phyloP scores from a whole-genome alignment of 352 stramenopile genomes.

The Phytophthora sp. region DNA sequence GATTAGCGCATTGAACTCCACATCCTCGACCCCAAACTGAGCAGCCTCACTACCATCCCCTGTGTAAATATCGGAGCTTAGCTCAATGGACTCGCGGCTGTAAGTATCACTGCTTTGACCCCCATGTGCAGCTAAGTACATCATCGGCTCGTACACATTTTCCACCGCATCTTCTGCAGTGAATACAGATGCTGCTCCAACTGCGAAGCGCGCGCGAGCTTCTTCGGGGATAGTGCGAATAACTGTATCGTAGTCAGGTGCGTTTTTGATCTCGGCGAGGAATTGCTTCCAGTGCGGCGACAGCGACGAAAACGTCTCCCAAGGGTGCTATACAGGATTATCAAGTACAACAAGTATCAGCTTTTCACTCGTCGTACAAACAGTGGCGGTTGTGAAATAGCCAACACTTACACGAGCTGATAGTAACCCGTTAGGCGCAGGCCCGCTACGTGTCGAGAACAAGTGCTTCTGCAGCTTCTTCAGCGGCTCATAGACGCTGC shows the following conservation, averaged over 20 bases:
- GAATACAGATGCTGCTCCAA: conserved; percentile 43
- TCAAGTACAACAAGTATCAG: neutral
- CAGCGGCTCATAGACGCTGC: conserved; percentile 65
- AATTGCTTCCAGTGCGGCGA: conserved; percentile 69
- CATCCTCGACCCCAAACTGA: conserved; percentile 66
- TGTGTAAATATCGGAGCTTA: conserved; percentile 7
- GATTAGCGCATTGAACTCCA: conserved; percentile 85
- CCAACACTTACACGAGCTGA: conserved; percentile 42
- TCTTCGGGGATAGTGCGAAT: conserved; percentile 50
- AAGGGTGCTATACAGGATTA: conserved; percentile 63
- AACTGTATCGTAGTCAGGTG: conserved; percentile 51
- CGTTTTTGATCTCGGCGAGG: conserved; percentile 52
- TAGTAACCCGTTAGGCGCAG: conserved; percentile 39
- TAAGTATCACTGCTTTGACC: conserved; percentile 4
- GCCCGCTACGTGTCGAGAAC: conserved; percentile 35
- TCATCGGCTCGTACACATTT: conserved; percentile 82
- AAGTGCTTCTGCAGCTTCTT: conserved; percentile 63
- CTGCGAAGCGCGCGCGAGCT: conserved; percentile 56
- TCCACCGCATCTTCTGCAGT: conserved; percentile 38
- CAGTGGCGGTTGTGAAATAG: neutral
- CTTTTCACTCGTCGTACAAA: neutral
- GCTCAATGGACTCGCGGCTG: neutral
- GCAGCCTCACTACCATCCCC: conserved; percentile 2
- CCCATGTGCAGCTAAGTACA: conserved; percentile 63
- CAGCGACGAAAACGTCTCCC: conserved; percentile 84